Conservation (phyloP, 176 grass and related monocot species). For the Oryza meridionalis region DNA sequence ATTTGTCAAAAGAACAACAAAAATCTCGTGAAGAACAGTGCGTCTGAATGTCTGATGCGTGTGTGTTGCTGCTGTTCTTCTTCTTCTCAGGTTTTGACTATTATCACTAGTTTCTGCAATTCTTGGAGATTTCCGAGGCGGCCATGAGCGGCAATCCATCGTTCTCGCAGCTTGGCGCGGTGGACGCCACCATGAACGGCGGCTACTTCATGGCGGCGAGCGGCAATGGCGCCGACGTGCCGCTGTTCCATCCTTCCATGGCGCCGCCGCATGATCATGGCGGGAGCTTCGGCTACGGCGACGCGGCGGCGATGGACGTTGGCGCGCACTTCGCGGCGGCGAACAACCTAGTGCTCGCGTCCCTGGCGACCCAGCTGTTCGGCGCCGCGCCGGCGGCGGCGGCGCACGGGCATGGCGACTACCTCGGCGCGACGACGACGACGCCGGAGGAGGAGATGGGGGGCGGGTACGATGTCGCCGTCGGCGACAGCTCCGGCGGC, state of each 20-base stretch:
- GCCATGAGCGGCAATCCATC: constrained; percentile 39
- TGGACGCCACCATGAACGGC: constrained; percentile 50
- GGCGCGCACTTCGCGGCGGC: constrained; percentile 31
- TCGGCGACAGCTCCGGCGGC: constrained; percentile 24
- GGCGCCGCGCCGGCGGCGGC: constrained; percentile 10
- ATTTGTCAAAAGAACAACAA: neutral
- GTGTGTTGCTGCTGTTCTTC: constrained; percentile 11
- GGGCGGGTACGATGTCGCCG: neutral
- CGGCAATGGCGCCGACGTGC: constrained; percentile 35
- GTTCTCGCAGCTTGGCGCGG: constrained; percentile 38
- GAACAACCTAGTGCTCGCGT: constrained; percentile 38
- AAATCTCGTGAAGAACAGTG: constrained; percentile 11
- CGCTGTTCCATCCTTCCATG: constrained; percentile 46
- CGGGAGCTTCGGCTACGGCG: constrained; percentile 33
- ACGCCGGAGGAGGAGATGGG: constrained; percentile 37
- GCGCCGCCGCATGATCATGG: constrained; percentile 38
- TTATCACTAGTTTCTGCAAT: constrained; percentile 9
- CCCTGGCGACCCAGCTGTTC: constrained; percentile 53
- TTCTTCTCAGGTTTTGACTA: constrained; percentile 20
- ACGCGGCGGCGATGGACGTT: constrained; percentile 15
- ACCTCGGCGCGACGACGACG: constrained; percentile 7
- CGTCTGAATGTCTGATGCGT: constrained; percentile 10
- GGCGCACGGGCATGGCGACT: constrained; percentile 32
- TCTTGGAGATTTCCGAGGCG: constrained; percentile 5
- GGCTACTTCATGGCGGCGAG: constrained; percentile 41